Evolutionary conservation across 768 basidiomycete species (phyloP).

Genomic region (Tylopilus sp.): DNA sequence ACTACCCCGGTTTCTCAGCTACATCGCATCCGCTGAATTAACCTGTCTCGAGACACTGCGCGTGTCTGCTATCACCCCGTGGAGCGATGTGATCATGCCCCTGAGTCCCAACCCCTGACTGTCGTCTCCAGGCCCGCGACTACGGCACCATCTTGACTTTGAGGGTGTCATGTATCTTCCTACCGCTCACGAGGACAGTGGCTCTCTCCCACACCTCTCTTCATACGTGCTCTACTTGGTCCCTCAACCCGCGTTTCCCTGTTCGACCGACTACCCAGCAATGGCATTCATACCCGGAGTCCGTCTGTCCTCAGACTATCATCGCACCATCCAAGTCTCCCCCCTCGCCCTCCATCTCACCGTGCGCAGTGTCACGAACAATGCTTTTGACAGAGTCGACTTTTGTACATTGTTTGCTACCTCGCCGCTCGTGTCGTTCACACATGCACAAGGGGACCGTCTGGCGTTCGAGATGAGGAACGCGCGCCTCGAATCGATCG

Average conservation of each 20-base stretch:
- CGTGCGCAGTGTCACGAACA: conserved; percentile 33
- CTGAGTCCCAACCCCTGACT: conserved; percentile 6
- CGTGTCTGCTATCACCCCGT: conserved; percentile 19
- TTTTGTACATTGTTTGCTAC: conserved; percentile 26
- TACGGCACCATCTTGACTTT: conserved; percentile 27
- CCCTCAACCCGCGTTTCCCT: conserved; percentile 27
- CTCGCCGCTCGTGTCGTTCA: conserved; percentile 34
- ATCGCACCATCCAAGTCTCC: conserved; percentile 10
- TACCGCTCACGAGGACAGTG: not conserved
- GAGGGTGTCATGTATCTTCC: conserved; percentile 38
- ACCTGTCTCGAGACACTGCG: too few species aligned
- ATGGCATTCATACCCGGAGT: conserved; percentile 25
- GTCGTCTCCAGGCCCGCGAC: conserved; percentile 15
- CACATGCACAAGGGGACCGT: conserved; percentile 31
- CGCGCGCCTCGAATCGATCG: conserved; percentile 31
- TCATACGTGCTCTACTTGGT: conserved; percentile 34
- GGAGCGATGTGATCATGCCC: not conserved
- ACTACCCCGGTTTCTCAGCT: conserved; percentile 31
- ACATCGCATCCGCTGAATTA: conserved; percentile 9
- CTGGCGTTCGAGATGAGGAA: conserved; percentile 38
- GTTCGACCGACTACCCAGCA: conserved; percentile 29
- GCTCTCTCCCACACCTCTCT: conserved; percentile 8
- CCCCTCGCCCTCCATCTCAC: conserved; percentile 25
- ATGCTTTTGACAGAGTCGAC: conserved; percentile 32
- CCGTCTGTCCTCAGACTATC: conserved; percentile 36